phyloP scores from a whole-genome alignment of 2,329 filamentous ascomycete species.

The Colletotrichum graminicola region DNA sequence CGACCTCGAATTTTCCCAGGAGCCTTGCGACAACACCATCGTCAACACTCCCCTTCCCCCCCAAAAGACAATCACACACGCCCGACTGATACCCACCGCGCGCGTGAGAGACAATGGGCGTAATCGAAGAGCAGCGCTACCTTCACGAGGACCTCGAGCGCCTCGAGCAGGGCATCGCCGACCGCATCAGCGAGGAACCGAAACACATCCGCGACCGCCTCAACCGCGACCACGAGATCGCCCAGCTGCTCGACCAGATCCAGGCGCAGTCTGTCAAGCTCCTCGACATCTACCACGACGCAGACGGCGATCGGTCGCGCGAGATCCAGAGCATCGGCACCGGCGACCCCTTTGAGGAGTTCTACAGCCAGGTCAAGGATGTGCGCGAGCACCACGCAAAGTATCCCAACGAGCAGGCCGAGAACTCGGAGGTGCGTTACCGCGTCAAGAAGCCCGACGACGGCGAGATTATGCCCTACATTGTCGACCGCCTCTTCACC shows the following conservation, averaged over 20 bases:
- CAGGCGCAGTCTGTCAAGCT: constrained; percentile 86
- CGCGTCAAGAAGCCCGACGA: constrained; percentile 74
- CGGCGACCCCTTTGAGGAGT: constrained; percentile 89
- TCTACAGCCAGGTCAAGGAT: constrained; percentile 85
- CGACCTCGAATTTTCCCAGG: constrained; percentile 19
- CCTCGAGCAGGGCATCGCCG: constrained; percentile 91
- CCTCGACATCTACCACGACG: constrained; percentile 86
- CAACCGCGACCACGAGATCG: constrained; percentile 91
- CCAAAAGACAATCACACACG: not conserved
- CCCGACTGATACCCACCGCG: not conserved
- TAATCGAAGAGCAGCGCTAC: constrained; percentile 92
- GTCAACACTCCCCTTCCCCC: not conserved
- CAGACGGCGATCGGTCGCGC: constrained; percentile 75
- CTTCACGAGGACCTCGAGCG: constrained; percentile 97
- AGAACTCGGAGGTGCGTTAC: constrained; percentile 95
- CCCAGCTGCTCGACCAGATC: constrained; percentile 87
- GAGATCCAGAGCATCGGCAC: constrained; percentile 88
- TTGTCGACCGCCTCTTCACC: constrained; percentile 92
- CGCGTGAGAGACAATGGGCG: constrained; percentile 63
- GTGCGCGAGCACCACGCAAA: constrained; percentile 90
- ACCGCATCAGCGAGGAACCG: constrained; percentile 89
- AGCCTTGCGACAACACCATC: constrained; percentile 17
- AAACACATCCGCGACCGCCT: constrained; percentile 92
- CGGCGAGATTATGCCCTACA: constrained; percentile 72
- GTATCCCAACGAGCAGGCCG: constrained; percentile 94